Conservation (phyloP, 2,329 filamentous ascomycete species). For the Phyllosticta citrichinensis region DNA sequence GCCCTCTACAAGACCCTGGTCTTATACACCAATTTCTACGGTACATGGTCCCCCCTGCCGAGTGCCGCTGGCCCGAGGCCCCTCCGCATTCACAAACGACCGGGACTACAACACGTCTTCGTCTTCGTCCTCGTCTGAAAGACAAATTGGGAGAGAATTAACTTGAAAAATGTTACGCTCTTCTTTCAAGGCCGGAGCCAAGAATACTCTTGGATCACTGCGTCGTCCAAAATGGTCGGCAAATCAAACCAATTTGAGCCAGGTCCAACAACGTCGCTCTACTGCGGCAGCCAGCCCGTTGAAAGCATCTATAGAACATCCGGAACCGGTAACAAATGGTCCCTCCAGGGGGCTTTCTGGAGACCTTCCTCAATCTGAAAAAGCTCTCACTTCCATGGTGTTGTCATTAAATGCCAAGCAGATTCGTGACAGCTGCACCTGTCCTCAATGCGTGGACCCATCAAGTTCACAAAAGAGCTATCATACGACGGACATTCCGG, state of each 20-base stretch:
- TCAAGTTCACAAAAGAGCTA: slow-evolving; percentile 55
- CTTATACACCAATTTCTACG: no score
- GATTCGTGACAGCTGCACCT: slow-evolving; percentile 48
- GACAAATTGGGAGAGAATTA: not conserved
- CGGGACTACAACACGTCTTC: not conserved
- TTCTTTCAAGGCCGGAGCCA: not conserved
- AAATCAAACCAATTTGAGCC: not conserved
- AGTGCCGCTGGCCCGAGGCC: not conserved
- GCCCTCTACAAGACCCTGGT: no score
- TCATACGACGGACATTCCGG: slow-evolving; percentile 53
- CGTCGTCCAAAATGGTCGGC: not conserved
- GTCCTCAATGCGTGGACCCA: slow-evolving; percentile 46
- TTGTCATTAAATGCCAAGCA: not conserved
- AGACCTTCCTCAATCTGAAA: not conserved
- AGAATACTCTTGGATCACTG: not conserved
- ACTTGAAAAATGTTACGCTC: not conserved
- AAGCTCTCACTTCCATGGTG: not conserved
- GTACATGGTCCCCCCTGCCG: not conserved
- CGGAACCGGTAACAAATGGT: not conserved
- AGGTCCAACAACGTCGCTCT: not conserved
- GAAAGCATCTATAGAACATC: not conserved
- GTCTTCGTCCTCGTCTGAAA: not conserved
- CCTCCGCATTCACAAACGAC: not conserved
- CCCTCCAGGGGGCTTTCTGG: not conserved
- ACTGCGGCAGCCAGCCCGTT: not conserved